Conservation (phyloP, 305 asterid species). For the Fraxinus baroniana region DNA sequence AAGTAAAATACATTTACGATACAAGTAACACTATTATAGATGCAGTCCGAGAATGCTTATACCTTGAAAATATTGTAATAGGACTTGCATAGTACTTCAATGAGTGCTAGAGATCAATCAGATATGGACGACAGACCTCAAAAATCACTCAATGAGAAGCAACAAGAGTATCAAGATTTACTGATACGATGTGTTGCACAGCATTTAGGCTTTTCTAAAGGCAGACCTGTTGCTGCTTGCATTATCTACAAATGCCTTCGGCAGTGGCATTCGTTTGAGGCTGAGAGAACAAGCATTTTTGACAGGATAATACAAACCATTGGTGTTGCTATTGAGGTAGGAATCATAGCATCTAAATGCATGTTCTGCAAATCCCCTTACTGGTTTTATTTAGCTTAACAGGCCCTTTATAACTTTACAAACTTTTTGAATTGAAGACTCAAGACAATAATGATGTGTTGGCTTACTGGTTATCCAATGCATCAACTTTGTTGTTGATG, state of each 20-base stretch:
- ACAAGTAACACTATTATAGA: slow-evolving; percentile 16
- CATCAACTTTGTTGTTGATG: slow-evolving; percentile 84
- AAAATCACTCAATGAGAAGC: slow-evolving; percentile 92
- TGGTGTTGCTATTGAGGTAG: slow-evolving; percentile 94
- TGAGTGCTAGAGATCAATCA: slow-evolving; percentile 58
- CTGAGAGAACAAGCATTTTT: slow-evolving; percentile 91
- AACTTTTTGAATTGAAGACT: slow-evolving; percentile 45
- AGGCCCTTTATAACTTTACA: slow-evolving; percentile 13
- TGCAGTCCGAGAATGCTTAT: slow-evolving; percentile 25
- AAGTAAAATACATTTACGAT: slow-evolving; percentile 39
- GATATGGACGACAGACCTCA: slow-evolving; percentile 96
- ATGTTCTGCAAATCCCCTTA: background rate
- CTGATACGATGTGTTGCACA: slow-evolving; percentile 95
- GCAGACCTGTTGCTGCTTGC: slow-evolving; percentile 96
- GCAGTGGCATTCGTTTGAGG: slow-evolving; percentile 99
- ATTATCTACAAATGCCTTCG: slow-evolving; percentile 95
- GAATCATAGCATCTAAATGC: slow-evolving; percentile 11
- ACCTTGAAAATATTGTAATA: slow-evolving; percentile 33
- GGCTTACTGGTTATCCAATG: slow-evolving; percentile 96
- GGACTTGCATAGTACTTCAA: slow-evolving; percentile 88
- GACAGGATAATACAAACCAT: slow-evolving; percentile 95
- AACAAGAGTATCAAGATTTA: slow-evolving; percentile 98
- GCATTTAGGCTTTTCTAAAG: slow-evolving; percentile 92
- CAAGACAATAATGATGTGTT: slow-evolving; percentile 85
- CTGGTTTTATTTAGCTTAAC: slow-evolving; percentile 8